phyloP scores from a whole-genome alignment of 768 basidiomycete genomes.

The Tricholoma terreum region DNA sequence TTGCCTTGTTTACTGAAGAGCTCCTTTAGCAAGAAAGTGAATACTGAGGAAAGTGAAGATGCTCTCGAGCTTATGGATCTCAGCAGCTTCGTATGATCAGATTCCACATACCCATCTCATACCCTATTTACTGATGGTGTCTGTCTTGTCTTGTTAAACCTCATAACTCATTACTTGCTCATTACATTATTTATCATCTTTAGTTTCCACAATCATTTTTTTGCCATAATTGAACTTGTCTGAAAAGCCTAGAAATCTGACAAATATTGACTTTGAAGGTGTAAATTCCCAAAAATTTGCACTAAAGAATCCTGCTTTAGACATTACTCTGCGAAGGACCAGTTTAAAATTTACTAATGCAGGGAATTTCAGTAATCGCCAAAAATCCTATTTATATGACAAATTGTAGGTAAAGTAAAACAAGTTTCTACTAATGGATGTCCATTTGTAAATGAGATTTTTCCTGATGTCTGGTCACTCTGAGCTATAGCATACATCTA shows the following conservation, averaged over 20 bases:
- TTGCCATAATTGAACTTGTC: neutral
- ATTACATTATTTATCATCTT: neutral
- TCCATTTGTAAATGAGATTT: too few species aligned
- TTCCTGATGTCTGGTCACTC: neutral
- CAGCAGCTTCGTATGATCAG: neutral
- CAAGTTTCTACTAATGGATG: neutral
- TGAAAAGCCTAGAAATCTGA: neutral
- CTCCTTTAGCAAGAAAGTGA: neutral
- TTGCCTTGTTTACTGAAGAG: neutral
- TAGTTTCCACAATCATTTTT: neutral
- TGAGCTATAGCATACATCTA: neutral
- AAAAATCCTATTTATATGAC: neutral
- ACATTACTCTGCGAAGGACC: neutral
- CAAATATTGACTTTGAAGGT: neutral
- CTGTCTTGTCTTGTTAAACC: neutral
- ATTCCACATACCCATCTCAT: neutral
- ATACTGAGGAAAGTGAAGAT: neutral
- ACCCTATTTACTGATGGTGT: neutral
- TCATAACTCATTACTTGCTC: neutral
- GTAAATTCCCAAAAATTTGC: neutral
- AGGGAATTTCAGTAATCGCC: neutral
- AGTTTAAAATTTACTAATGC: neutral
- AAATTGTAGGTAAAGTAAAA: neutral
- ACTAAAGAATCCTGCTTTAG: neutral
- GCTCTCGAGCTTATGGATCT: neutral